A percentile compares a stretch with the other conserved stretches of the same genome.
Evolutionary conservation across 306 rosid genomes (phyloP).

Genomic region (Cajanus cajan): DNA sequence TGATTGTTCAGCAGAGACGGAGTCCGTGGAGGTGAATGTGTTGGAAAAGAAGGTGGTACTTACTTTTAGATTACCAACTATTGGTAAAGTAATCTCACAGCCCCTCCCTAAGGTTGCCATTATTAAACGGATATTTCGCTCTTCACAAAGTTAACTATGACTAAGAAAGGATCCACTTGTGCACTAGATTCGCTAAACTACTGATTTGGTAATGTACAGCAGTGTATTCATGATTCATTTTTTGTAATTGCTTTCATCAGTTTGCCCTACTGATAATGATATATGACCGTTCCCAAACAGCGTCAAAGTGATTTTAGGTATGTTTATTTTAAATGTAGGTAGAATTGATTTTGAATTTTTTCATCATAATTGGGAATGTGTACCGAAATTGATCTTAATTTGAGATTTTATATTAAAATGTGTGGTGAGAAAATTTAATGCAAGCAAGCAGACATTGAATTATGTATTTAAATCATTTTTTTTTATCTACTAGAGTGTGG

Average conservation of each 20-base stretch:
- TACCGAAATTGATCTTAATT: not conserved
- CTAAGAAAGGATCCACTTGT: constrained; percentile 7
- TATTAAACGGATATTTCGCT: constrained; percentile 52
- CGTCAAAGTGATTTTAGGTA: not conserved
- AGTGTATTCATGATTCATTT: constrained; percentile 23
- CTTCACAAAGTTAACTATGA: constrained; percentile 32
- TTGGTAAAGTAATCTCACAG: constrained; percentile 40
- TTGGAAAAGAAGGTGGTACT: constrained; percentile 76
- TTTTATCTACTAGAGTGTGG: not conserved
- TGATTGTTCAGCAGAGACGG: constrained; percentile 58
- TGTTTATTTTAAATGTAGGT: not conserved
- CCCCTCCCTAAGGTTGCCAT: constrained; percentile 47
- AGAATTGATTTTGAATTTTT: not conserved
- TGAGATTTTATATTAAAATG: not conserved
- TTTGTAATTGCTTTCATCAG: not conserved
- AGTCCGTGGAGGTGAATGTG: constrained; percentile 68
- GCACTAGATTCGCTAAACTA: constrained; percentile 20
- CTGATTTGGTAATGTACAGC: constrained; percentile 33
- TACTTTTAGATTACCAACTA: constrained; percentile 52
- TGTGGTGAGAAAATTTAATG: not conserved
- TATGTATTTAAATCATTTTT: not conserved
- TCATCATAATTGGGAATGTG: not conserved
- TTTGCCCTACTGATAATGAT: not conserved
- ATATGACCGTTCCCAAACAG: not conserved
- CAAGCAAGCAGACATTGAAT: not conserved